Conservation (phyloP, 352 stramenopile genomes). For the Pythium biforme region DNA sequence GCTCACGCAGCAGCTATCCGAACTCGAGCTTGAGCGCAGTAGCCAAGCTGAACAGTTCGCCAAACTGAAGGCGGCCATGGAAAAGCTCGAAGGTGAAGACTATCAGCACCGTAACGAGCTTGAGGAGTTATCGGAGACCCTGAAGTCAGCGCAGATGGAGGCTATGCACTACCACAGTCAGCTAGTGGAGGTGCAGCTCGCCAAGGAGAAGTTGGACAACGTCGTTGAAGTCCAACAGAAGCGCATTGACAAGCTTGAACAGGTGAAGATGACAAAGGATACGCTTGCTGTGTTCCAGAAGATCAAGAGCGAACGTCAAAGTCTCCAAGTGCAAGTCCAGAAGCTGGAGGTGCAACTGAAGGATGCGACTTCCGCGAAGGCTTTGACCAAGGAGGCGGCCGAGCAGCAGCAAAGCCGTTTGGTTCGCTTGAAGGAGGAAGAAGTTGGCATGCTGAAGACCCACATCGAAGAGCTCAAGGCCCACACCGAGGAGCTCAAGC, state of each 20-base stretch:
- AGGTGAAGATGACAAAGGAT: conserved; percentile 82
- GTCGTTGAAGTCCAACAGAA: conserved; percentile 52
- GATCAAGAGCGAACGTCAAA: conserved; percentile 55
- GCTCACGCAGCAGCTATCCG: conserved; percentile 24
- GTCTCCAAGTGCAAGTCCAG: conserved; percentile 46
- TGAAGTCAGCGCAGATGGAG: conserved; percentile 59
- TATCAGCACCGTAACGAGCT: conserved; percentile 45
- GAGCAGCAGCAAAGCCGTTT: conserved; percentile 29
- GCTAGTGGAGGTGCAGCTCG: conserved; percentile 36
- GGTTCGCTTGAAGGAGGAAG: conserved; percentile 41
- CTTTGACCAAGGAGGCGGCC: conserved; percentile 25
- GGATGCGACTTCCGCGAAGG: conserved; percentile 10
- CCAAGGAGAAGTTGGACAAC: conserved; percentile 45
- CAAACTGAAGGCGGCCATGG: conserved; percentile 40
- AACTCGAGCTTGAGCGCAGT: conserved; percentile 17
- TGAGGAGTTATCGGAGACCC: conserved; percentile 46
- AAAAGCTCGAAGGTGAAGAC: conserved; percentile 54
- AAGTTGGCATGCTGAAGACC: conserved; percentile 38
- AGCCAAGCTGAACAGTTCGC: conserved; percentile 28
- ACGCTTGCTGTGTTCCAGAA: conserved; percentile 68
- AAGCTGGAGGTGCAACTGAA: conserved; percentile 18
- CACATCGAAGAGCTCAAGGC: conserved; percentile 44
- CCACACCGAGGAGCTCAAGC: conserved; percentile 43
- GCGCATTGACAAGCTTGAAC: conserved; percentile 76
- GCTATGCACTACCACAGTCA: conserved; percentile 51